These are phyloP conservation scores for Apophysomyces variabilis DNA, from an alignment of 371 early-diverging fungal genomes.

Conservation along the genomic window DNA sequence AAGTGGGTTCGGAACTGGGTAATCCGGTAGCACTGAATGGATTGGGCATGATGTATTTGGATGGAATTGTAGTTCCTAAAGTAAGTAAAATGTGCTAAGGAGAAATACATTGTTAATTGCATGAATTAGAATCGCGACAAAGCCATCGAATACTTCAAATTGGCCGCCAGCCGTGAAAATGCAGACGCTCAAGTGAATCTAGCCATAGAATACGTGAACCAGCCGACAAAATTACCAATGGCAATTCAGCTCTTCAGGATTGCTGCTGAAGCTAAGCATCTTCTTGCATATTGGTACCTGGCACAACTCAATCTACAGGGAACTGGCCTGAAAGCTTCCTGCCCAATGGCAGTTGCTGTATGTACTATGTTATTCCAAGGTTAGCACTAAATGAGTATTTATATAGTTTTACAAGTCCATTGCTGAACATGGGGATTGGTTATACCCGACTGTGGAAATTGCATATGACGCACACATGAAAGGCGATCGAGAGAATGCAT, in stretches of 20 bases:
- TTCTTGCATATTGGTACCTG: slow-evolving; percentile 77
- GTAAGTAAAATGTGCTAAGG: slow-evolving; percentile 23
- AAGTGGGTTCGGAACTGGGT: slow-evolving; percentile 63
- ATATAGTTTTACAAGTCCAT: slow-evolving; percentile 77
- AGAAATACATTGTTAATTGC: slow-evolving; percentile 3
- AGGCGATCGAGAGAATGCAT: slow-evolving; percentile 73
- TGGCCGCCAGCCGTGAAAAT: slow-evolving; percentile 65
- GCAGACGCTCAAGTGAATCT: slow-evolving; percentile 68
- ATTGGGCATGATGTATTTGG: slow-evolving; percentile 83
- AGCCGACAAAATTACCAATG: slow-evolving; percentile 31
- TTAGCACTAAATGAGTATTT: slow-evolving; percentile 5
- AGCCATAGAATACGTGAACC: slow-evolving; percentile 43
- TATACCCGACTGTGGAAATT: slow-evolving; percentile 63
- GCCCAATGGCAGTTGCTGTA: slow-evolving; percentile 64
- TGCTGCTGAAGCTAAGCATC: slow-evolving; percentile 64
- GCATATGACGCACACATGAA: slow-evolving; percentile 60
- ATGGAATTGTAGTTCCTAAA: slow-evolving; percentile 65
- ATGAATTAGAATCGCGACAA: slow-evolving; percentile 37
- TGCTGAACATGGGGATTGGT: slow-evolving; percentile 87
- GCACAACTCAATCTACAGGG: slow-evolving; percentile 68
- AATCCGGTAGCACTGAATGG: slow-evolving; percentile 71
- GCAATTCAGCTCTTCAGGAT: slow-evolving; percentile 40
- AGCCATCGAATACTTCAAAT: slow-evolving; percentile 63
- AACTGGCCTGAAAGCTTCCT: slow-evolving; percentile 40
- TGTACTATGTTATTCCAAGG: slow-evolving; percentile 15